phyloP scores from a whole-genome alignment of 345 rosid genomes.

The Zanthoxylum bungeanum region DNA sequence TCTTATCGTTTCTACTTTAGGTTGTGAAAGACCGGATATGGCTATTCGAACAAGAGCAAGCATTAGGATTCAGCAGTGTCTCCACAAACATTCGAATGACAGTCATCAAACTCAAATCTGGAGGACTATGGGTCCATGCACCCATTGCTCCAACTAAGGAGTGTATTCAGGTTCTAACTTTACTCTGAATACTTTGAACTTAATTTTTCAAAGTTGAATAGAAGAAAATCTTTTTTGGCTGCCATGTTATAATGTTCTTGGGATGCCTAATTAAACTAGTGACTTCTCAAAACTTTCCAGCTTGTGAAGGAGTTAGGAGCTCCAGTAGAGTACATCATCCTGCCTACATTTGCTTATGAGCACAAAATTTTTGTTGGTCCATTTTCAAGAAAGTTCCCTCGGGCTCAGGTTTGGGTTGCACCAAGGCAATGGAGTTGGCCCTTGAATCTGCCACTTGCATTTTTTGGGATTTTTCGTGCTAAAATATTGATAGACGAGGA shows the following conservation, averaged over 20 bases:
- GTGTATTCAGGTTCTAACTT: constrained; percentile 64
- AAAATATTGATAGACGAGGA: constrained; percentile 71
- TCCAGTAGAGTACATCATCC: constrained; percentile 79
- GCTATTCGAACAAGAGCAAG: constrained; percentile 98
- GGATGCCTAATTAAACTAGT: constrained; percentile 14
- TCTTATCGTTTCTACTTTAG: constrained; percentile 28
- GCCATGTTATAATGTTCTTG: constrained; percentile 6
- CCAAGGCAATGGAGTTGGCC: constrained; percentile 99
- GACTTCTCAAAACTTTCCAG: constrained; percentile 34
- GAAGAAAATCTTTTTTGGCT: neutral
- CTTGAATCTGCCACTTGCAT: constrained; percentile 83
- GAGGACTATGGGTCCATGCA: constrained; percentile 99
- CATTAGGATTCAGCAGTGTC: constrained; percentile 95
- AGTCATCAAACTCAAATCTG: constrained; percentile 89
- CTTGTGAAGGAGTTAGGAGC: constrained; percentile 84
- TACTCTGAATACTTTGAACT: neutral
- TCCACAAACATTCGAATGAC: constrained; percentile 96
- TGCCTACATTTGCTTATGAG: constrained; percentile 95
- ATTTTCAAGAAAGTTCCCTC: constrained; percentile 88
- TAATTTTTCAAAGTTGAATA: neutral
- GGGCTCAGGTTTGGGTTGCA: constrained; percentile 91
- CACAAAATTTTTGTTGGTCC: constrained; percentile 97
- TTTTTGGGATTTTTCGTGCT: constrained; percentile 88
- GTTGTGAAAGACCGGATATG: constrained; percentile 85
- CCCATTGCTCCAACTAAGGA: constrained; percentile 99